Conservation (phyloP, 2,329 filamentous ascomycete species). For the Aspergillus ruber region DNA sequence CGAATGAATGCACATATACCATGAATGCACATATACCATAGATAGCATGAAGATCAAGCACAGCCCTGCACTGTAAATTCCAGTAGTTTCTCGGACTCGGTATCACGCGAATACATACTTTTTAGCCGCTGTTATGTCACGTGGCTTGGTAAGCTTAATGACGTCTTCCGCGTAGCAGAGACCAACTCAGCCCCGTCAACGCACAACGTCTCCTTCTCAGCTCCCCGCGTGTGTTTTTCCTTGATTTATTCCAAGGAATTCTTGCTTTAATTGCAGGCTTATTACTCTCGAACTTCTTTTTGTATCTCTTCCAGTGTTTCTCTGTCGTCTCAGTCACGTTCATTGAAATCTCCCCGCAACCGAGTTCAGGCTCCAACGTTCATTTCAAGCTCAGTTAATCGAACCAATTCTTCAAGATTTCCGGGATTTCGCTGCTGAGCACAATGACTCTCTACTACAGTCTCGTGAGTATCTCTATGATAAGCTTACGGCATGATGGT, state of each 20-base stretch:
- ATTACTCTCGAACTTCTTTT: not conserved
- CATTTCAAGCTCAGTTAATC: slow-evolving; percentile 32
- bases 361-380: slow-evolving; percentile 55
- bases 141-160: slow-evolving; percentile 18
- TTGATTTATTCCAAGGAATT: no score
- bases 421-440: slow-evolving; percentile 7
- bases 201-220: not conserved
- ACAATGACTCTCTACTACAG: slow-evolving; percentile 66
- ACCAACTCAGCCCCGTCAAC: slow-evolving; percentile 52
- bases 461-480: slow-evolving; percentile 44
- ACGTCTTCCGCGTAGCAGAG: slow-evolving; percentile 48
- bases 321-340: not conserved
- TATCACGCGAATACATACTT: not conserved
- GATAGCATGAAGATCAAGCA: not conserved
- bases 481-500: no score
- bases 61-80: not conserved
- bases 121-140: slow-evolving; percentile 2
- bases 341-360: not conserved
- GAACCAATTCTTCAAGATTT: not conserved
- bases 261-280: not conserved
- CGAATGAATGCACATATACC: not conserved
- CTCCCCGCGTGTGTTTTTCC: not conserved
- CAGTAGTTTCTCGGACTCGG: not conserved
- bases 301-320: not conserved
- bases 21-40: not conserved